These are phyloP conservation scores for Solanum hybrid DNA, from an alignment of 305 asterid genomes.

Conservation along the genomic window DNA sequence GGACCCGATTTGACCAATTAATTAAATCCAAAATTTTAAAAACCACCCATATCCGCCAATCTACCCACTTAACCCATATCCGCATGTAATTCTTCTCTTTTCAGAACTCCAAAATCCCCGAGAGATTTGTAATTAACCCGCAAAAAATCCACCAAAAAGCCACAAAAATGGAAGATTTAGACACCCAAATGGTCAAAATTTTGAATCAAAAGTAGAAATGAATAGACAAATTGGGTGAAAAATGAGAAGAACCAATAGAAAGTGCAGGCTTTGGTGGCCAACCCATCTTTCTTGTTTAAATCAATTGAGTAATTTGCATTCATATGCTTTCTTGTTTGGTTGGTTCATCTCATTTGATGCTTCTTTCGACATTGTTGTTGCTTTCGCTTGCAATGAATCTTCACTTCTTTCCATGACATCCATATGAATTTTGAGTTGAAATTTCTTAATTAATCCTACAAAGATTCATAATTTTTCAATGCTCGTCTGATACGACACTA, in stretches of 20 bases:
- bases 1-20: too few relatives aligned
- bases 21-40: too few relatives aligned
- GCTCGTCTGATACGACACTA: slow-evolving; percentile 17
- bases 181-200: not conserved
- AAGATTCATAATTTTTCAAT: too few relatives aligned
- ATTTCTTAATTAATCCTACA: not conserved
- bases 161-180: slow-evolving; percentile 13
- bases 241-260: slow-evolving; percentile 18
- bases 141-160: not conserved
- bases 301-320: slow-evolving; percentile 3
- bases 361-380: slow-evolving; percentile 60
- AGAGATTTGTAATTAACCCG: not conserved
- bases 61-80: too few relatives aligned
- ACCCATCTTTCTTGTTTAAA: slow-evolving; percentile 32
- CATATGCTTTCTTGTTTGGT: slow-evolving; percentile 45
- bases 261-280: slow-evolving; percentile 97
- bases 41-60: too few relatives aligned
- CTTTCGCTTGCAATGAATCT: slow-evolving; percentile 45
- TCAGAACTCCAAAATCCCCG: not conserved
- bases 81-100: not conserved
- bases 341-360: slow-evolving; percentile 56
- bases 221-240: not conserved
- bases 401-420: slow-evolving; percentile 19
- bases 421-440: slow-evolving; percentile 47
- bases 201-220: not conserved